Evolutionary conservation across 2,329 filamentous ascomycete species (phyloP), one percentile per base, ranked within the genome.

Genomic region (Talaromyces sp.): DNA sequence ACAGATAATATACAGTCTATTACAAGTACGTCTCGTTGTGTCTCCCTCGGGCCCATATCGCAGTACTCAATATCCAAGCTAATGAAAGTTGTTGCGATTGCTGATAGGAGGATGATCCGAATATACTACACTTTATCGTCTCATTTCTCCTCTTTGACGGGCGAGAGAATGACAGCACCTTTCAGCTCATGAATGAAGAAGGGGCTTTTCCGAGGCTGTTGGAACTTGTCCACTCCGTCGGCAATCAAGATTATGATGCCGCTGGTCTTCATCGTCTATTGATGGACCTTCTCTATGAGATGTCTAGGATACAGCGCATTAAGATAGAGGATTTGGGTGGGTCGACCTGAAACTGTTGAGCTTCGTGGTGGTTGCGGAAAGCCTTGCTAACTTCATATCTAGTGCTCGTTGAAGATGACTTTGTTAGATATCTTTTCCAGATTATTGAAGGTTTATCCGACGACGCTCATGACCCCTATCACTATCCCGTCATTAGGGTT

Each of bases 401-500:
- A 87, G 85, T 81, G 65, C 79, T 82, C 62, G 82, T 89, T 65
- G 82, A 87, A 70, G 95, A 99, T 74, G 85, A 85, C 59, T 97
- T 99, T 76, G 85, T 98, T 66, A 84, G 87, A 41, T 90, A 91
- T 73, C 86, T 99, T 10, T 93, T 98, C 72, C 85, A 89, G 69
- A 88, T 97, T 64, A 94, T 97, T 72, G 94, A 98, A 78, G 86
- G 91, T 67, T 83, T 94, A 5, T 95, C 92, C 7, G 88, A 94
- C 75, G 94, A 98, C 77, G 88, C 87, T 24, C 87, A 92, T 70
- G 95, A 98, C 76, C 94, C 94, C 0, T 99, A 97, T 76, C 94
- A 98, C 76, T 98, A 97, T 75, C 90, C 92, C 6, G 90, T 97
- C 54, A 97, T 99, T 73, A 87, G 93, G 68, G 93, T 98, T 59